Evolutionary conservation across 129 eudicot genomes (phyloP), one percentile per base, ranked within the genome.

Genomic region (Flaveria bidentis): DNA sequence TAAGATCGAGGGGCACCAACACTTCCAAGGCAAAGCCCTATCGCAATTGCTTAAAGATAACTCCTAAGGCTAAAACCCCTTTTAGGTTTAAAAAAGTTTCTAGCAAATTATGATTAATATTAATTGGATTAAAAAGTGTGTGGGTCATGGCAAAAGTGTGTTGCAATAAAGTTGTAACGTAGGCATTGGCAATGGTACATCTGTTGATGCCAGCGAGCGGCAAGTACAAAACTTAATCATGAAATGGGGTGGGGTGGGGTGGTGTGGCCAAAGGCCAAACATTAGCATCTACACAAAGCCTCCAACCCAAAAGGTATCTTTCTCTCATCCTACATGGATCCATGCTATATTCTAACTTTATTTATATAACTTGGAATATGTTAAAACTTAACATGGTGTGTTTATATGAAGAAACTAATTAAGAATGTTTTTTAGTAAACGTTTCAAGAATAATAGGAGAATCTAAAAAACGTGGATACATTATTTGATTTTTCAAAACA

Each of bases 161-260:
- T 56, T 26, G 60, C 9, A 8, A 53, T 15, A 45, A 42, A 68
- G 68, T 78, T 55, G 81, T 42, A 69, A 78, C 45, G 51, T 18
- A 44, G 6, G 76, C 76, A 69, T 45, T 13, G 50, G 82, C 44
- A 17, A 60, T 58, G 71, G 76, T 78, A 69, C 69, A 16, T 55
- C 2, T 76, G 46, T 67, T 69, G 82, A 70, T 78, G 82, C 82
- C 82, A 69, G 82, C 82, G 60, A 78, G 71, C 46, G 76, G 46
- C 82, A 70, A 78, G 82, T 70, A 78, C 72, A 78, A 70, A 58
- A 78, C 71, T 33, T 70, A 78, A 78, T 78, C 51, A 78, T 78
- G 71, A 78, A 70, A 50, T 78, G 76, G 57, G 45, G 70, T 70
- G 75, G 69, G 39, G 42, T 62, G 68, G 58, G 28, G 25, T 53